Conservation (phyloP, 2,329 filamentous ascomycete genomes). For the Cercospora brassicicola region DNA sequence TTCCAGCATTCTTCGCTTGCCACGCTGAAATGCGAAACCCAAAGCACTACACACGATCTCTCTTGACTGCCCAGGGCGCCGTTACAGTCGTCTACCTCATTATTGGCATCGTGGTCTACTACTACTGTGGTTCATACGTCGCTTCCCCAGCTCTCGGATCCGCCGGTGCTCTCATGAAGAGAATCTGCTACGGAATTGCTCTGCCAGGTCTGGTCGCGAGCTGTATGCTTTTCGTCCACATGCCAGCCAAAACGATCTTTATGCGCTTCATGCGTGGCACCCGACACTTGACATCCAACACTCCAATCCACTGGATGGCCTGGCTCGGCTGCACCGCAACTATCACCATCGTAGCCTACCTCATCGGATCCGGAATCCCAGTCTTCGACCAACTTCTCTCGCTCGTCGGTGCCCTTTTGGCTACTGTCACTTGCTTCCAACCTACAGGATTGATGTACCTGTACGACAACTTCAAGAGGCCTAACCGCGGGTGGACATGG, state of each 20-base stretch:
- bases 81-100: slow-evolving; percentile 38
- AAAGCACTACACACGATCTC: slow-evolving; percentile 36
- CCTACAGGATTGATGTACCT: slow-evolving; percentile 47
- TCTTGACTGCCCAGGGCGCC: slow-evolving; percentile 34
- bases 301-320: slow-evolving; percentile 28
- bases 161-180: slow-evolving; percentile 48
- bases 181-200: slow-evolving; percentile 47
- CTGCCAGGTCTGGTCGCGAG: slow-evolving; percentile 29
- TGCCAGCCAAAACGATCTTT: slow-evolving; percentile 34
- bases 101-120: slow-evolving; percentile 48
- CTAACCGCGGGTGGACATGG: slow-evolving; percentile 12
- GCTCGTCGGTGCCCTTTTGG: slow-evolving; percentile 31
- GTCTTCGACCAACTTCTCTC: slow-evolving; percentile 31
- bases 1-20: slow-evolving; percentile 43
- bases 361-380: slow-evolving; percentile 30
- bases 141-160: slow-evolving; percentile 52
- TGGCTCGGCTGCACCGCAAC: slow-evolving; percentile 25
- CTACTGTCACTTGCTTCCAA: slow-evolving; percentile 31
- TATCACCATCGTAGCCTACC: slow-evolving; percentile 28
- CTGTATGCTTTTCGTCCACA: slow-evolving; percentile 29
- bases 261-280: slow-evolving; percentile 32
- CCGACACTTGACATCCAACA: slow-evolving; percentile 28
- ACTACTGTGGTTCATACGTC: slow-evolving; percentile 50
- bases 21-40: slow-evolving; percentile 44
- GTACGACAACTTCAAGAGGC: slow-evolving; percentile 43